Percentiles rank a stretch among this genome's conserved stretches.
phyloP scores from a whole-genome alignment of 441 rosid genomes.

The Arabidopsis lyrata region DNA sequence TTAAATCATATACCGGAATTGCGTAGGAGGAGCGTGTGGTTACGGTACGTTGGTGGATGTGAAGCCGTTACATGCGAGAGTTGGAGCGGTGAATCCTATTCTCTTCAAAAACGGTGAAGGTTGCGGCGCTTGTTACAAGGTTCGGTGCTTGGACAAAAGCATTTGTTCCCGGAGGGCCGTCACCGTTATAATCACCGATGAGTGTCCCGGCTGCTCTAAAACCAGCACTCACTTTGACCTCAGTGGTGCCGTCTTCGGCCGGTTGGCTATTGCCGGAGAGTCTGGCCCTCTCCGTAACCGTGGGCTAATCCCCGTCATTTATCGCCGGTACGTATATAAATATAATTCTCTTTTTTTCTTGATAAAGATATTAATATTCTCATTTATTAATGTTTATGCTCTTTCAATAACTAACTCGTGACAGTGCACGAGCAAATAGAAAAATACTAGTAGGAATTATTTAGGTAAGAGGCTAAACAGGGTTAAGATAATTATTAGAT shows the following conservation, averaged over 20 bases:
- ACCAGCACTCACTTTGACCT: constrained; percentile 88
- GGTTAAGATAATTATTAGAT: neutral
- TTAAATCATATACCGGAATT: neutral
- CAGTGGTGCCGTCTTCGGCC: constrained; percentile 94
- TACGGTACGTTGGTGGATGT: constrained; percentile 87
- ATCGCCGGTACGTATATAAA: constrained; percentile 58
- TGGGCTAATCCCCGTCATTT: constrained; percentile 76
- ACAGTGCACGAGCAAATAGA: constrained; percentile 42
- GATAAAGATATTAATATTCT: neutral
- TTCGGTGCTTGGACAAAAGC: constrained; percentile 72
- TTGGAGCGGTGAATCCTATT: constrained; percentile 88
- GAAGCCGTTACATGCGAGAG: constrained; percentile 84
- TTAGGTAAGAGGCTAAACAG: neutral
- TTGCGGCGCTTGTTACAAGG: constrained; percentile 93
- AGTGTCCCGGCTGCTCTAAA: constrained; percentile 85
- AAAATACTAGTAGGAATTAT: constrained; percentile 43
- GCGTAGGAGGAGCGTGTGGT: constrained; percentile 92
- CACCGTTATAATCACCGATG: constrained; percentile 86
- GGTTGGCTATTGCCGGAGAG: constrained; percentile 84
- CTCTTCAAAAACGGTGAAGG: constrained; percentile 90
- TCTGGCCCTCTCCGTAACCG: constrained; percentile 76
- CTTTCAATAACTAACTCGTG: constrained; percentile 41
- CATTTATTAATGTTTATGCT: constrained; percentile 30
- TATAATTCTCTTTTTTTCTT: constrained; percentile 1
- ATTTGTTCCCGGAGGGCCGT: constrained; percentile 88